A percentile compares a stretch with the other conserved stretches of the same genome.
Conservation (phyloP, 352 stramenopile genomes). For the Globisporangium spiculum region DNA sequence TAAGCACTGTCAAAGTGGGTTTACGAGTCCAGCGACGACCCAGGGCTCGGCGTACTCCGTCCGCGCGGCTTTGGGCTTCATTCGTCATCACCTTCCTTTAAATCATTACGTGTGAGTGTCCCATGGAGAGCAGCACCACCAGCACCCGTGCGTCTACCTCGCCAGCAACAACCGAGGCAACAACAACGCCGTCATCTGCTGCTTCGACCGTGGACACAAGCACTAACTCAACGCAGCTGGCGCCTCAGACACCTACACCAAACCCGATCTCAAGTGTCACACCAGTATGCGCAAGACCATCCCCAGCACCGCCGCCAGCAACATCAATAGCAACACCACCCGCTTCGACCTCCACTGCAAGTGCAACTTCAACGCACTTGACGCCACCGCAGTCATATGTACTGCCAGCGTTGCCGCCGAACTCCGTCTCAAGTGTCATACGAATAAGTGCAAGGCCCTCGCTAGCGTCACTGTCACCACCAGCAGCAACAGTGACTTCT, state of each 20-base stretch:
- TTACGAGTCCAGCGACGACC: neutral
- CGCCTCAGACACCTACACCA: neutral
- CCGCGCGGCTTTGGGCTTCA: neutral
- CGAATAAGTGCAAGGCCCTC: neutral
- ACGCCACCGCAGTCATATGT: neutral
- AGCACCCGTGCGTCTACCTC: neutral
- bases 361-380: neutral
- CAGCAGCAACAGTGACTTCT: neutral
- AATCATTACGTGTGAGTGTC: neutral
- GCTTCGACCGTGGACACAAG: neutral
- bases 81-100: neutral
- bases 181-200: neutral
- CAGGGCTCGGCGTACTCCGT: neutral
- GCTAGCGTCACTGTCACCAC: neutral
- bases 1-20: neutral
- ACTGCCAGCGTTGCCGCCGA: neutral
- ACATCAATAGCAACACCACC: neutral
- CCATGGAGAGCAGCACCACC: neutral
- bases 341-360: neutral
- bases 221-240: neutral
- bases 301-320: neutral
- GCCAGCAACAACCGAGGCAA: neutral
- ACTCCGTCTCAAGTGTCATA: neutral
- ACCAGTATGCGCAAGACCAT: neutral
- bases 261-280: neutral